These are phyloP conservation scores for Amylostereum chailletii DNA, from an alignment of 1,284 basidiomycete genomes.

Conservation along the genomic window DNA sequence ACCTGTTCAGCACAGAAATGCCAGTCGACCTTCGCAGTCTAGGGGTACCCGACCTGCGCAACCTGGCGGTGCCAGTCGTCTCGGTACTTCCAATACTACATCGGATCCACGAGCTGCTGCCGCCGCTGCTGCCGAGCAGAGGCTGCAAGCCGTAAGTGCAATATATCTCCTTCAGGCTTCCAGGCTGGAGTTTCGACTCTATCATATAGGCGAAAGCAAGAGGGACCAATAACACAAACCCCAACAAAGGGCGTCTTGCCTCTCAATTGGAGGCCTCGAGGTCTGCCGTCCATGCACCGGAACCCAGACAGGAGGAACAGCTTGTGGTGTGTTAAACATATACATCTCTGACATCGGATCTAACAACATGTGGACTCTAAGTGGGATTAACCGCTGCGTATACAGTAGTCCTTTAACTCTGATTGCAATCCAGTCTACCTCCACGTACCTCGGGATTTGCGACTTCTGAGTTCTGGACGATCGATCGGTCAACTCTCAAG, in stretches of 20 bases:
- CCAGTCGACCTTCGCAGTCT: too few relatives aligned
- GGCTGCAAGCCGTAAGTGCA: slow-evolving; percentile 43
- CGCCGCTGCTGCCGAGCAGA: slow-evolving; percentile 62
- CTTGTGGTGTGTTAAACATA: slow-evolving; percentile 45
- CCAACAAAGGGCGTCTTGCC: slow-evolving; percentile 56
- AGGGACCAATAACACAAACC: slow-evolving; percentile 53
- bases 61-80: background rate
- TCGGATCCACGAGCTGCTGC: slow-evolving; percentile 50
- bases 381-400: too few relatives aligned
- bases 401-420: too few relatives aligned
- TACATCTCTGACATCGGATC: slow-evolving; percentile 1
- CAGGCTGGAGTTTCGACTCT: slow-evolving; percentile 3
- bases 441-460: too few relatives aligned
- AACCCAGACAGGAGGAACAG: slow-evolving; percentile 42
- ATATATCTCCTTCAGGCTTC: slow-evolving; percentile 8
- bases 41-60: too few relatives aligned
- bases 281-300: slow-evolving; percentile 35
- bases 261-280: slow-evolving; percentile 44
- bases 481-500: too few relatives aligned
- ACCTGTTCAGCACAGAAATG: too few relatives aligned
- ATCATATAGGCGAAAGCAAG: slow-evolving; percentile 40
- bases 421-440: too few relatives aligned
- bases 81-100: slow-evolving; percentile 4
- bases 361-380: too few relatives aligned
- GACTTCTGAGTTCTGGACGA: too few relatives aligned